Base-by-base conservation (phyloP, 768 basidiomycete species). In the Naematelia aurantialba region DNA sequence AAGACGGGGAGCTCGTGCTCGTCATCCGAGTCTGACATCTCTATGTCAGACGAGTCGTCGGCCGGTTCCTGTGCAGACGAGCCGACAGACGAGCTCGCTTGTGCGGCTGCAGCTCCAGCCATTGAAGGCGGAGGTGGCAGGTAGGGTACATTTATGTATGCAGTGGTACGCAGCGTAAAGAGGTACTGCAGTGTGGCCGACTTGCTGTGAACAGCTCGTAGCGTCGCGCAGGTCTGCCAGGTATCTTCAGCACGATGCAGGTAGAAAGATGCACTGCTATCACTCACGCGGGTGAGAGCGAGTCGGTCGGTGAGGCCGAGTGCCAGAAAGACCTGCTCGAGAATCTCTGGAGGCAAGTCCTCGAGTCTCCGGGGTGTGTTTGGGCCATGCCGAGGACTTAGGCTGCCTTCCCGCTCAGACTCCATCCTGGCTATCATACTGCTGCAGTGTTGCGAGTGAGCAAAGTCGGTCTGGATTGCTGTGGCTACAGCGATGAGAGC, bases 121-220 rank as follows among this genome's bases (percentile, higher is more conserved):
- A 12, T 56, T 11, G 26, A 24, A 50, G 21, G 10, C 2, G 53
- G 34, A 14, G 49, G 54, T 8, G 48, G 60, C 5, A 26, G 48
- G 44, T 52, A 56, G 12, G 71, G 65, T 3, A 70, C 59, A 46
- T 73, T 67, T 22, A 73, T 62, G 46, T 70, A 62, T 5, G 42
- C 62, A 14, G 60, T 49, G 2, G 66, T 73, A 1, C 55, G 54
- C 2, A 73, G 58, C 1, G 62, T 57, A 52, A 66, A 64, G 14
- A 60, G 60, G 54, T 73, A 73, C 46, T 70, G 66, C 42, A 70
- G 58, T 29, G 52, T 34, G 21, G 71, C 55, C 1, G 71, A 68
- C 5, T 54, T 45, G 0, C 13, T 25, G 47, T 65, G 63, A 0
- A 68, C 48, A 2, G 65, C 56, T 44, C 48, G 54, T 5, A 70